phyloP scores from a whole-genome alignment of 805 yeast genomes.

The Wickerhamomyces hampshirensis region DNA sequence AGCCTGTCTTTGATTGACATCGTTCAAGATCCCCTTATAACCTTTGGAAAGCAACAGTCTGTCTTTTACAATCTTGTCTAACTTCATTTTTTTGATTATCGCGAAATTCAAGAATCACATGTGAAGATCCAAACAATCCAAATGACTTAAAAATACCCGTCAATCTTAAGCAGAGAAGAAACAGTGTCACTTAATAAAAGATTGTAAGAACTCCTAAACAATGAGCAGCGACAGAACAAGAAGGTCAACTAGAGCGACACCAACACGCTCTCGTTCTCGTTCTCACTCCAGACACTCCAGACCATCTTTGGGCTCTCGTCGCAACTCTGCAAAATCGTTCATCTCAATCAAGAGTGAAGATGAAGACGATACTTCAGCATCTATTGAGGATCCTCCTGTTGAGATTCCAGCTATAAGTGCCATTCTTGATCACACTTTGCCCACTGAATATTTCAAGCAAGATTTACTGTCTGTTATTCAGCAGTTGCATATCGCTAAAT shows the following conservation, averaged over 20 bases:
- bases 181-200: too few relatives aligned
- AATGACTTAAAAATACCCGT: too few relatives aligned
- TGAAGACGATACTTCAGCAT: constrained; percentile 6
- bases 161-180: too few relatives aligned
- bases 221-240: neutral
- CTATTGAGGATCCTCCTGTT: constrained; percentile 5
- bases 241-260: constrained; percentile 1
- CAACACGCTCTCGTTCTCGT: constrained; percentile 16
- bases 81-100: too few relatives aligned
- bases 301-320: constrained; percentile 17
- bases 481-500: constrained; percentile 64
- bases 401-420: constrained; percentile 49
- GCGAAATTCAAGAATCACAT: too few relatives aligned
- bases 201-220: too few relatives aligned
- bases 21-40: too few relatives aligned
- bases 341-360: constrained; percentile 6
- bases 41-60: too few relatives aligned
- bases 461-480: constrained; percentile 67
- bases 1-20: neutral
- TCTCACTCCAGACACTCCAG: constrained; percentile 12
- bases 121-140: too few relatives aligned
- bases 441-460: constrained; percentile 78
- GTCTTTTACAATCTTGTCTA: too few relatives aligned
- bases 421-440: constrained; percentile 69
- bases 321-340: constrained; percentile 13